Evolutionary conservation across 2,329 filamentous ascomycete species (phyloP).

Genomic region (Lojkania enalia): DNA sequence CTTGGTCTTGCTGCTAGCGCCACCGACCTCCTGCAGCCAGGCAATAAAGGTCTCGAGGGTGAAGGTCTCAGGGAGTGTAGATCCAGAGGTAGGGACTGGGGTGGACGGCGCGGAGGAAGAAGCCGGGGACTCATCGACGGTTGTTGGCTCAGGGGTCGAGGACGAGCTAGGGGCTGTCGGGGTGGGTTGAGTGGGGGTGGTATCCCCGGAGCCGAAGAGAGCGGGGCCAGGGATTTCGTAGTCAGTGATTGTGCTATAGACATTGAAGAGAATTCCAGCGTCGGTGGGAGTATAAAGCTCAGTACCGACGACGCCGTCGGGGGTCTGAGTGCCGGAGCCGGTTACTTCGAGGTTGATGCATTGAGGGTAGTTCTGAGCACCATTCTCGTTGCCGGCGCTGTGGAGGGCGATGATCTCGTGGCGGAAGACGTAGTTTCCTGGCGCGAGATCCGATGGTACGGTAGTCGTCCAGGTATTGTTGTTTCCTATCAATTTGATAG

Average conservation of each 20-base stretch:
- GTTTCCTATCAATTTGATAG: slow-evolving; percentile 47
- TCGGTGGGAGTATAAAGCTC: slow-evolving; percentile 50
- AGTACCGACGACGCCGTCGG: slow-evolving; percentile 56
- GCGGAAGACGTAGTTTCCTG: slow-evolving; percentile 59
- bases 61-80: slow-evolving; percentile 33
- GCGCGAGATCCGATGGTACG: slow-evolving; percentile 49
- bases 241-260: slow-evolving; percentile 39
- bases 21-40: slow-evolving; percentile 34
- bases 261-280: slow-evolving; percentile 49
- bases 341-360: slow-evolving; percentile 58
- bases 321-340: slow-evolving; percentile 48
- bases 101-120: slow-evolving; percentile 7
- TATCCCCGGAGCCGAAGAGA: slow-evolving; percentile 30
- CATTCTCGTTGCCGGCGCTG: slow-evolving; percentile 46
- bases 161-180: slow-evolving; percentile 10
- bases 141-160: slow-evolving; percentile 8
- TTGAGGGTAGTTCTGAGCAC: slow-evolving; percentile 58
- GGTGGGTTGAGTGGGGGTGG: slow-evolving; percentile 14
- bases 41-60: slow-evolving; percentile 39
- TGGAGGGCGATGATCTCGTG: slow-evolving; percentile 60
- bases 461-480: slow-evolving; percentile 54
- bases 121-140: slow-evolving; percentile 11
- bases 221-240: slow-evolving; percentile 52
- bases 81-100: slow-evolving; percentile 9
- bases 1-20: slow-evolving; percentile 21